Base-by-base conservation (phyloP, 345 rosid species). In the Populus nigra region DNA sequence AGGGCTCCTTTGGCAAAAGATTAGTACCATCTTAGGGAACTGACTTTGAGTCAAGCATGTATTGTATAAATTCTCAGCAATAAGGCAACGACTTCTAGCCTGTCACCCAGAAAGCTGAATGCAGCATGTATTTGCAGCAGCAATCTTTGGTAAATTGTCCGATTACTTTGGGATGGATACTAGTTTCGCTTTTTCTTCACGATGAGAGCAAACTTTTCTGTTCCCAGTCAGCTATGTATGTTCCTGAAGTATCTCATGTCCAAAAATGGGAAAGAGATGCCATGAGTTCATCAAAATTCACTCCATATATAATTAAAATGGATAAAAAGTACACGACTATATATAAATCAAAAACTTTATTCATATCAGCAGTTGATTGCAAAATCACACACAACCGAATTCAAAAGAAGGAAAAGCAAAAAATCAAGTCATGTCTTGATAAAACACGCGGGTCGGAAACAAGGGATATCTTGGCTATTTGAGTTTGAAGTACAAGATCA, bases 401-500 rank as follows among this genome's bases (percentile, higher is more conserved):
- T 22, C 65, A 67, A 20, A 53, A 41, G 22, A 33, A 33, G 35
- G 35, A 33, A 20, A 7, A 13, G 35, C 68, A 36, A 45, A 35
- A 45, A 71, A 0, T 38, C 16, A 27, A 8, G 36, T 29, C 2
- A 22, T 18, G 59, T 50, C 38, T 47, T 39, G 23, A 35, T 31
- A 66, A 23, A 68, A 50, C 69, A 65, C 11, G 7, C 47, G 4
- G 18, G 4, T 8, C 9, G 12, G 9, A 22, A 53, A 57, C 16
- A 17, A 38, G 61, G 57, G 62, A 27, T 55, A 16, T 20, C 31
- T 36, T 12, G 9, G 45, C 35, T 81, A 77, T 50, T 49, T 81
- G 82, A 94, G 93, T 87, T 95, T 93, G 86, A 93, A 92, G 89
- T 90, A 90, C 83, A 93, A 77, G 78, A 93, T 78, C 78, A 90